Base-by-base conservation (phyloP, 345 rosid species). In the Odontarrhena argentea region DNA sequence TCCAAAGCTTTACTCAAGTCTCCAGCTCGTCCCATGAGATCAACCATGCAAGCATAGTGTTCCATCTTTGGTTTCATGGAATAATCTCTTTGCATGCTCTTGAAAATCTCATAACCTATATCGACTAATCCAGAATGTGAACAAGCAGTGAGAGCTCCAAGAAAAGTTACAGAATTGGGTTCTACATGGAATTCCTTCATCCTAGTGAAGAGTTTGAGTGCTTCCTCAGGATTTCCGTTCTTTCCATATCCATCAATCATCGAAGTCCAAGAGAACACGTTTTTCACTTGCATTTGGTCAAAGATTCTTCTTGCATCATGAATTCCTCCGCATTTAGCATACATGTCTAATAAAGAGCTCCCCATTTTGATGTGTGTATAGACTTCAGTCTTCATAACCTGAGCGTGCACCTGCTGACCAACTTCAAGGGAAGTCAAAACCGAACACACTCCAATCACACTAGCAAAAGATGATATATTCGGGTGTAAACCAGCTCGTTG, bases 161-260 rank as follows among this genome's bases (percentile, higher is more conserved):
- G 97, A 76, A 93, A 87, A 8, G 98, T 93, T 24, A 93, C 94
- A 35, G 79, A 50, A 69, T 93, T 90, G 3, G 94, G 94, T 65
- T 83, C 76, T 34, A 86, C 37, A 50, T 40, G 9, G 41, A 66
- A 77, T 9, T 77, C 74, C 63, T 69, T 81, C 97, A 90, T 88
- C 69, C 35, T 43, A 62, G 50, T 0, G 52, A 93, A 93, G 60
- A 88, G 92, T 46, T 82, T 50, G 0, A 93, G 97, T 22, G 97
- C 96, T 85, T 85, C 79, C 57, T 67, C 60, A 13, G 94, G 82
- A 50, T 76, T 73, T 42, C 97, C 97, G 67, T 86, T 93, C 78
- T 86, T 90, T 8, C 97, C 98, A 55, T 81, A 88, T n/a, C 98
- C 98, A 83, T 86, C 98, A 22, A 93, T 90, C 97, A 93, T 80